A percentile compares a stretch with the other conserved stretches of the same genome.
phyloP scores from a whole-genome alignment of 2,329 filamentous ascomycete species.

The Myrmaecium sp. region DNA sequence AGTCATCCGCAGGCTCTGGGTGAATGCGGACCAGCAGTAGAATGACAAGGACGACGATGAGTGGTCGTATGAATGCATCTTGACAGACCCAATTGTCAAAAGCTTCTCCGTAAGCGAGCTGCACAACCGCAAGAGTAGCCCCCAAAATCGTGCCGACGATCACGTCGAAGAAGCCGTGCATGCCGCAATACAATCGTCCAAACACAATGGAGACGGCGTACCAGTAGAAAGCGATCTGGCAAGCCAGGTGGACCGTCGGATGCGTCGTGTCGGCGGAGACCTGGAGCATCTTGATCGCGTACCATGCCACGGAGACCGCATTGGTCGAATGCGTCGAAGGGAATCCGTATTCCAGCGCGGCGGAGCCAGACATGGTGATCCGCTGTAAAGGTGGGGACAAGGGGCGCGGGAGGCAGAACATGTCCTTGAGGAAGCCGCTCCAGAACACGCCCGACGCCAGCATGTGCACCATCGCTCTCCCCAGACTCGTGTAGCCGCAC shows the following conservation, averaged over 20 bases:
- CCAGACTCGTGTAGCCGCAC: conserved; percentile 75
- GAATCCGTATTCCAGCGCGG: conserved; percentile 90
- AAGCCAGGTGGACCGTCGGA: conserved; percentile 38
- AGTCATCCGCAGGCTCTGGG: conserved; percentile 90
- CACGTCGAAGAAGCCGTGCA: conserved; percentile 95
- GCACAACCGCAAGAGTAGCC: conserved; percentile 40
- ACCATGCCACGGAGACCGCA: conserved; percentile 83
- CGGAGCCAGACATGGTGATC: conserved; percentile 95
- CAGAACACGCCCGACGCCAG: conserved; percentile 48
- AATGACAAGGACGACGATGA: conserved; percentile 47
- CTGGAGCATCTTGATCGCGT: conserved; percentile 55
- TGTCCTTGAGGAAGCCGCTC: conserved; percentile 87
- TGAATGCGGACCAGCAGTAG: conserved; percentile 72
- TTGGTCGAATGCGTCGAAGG: conserved; percentile 96
- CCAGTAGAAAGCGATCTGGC: conserved; percentile 59
- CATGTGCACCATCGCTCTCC: conserved; percentile 54
- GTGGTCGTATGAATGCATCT: conserved; percentile 40
- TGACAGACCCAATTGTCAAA: conserved; percentile 53
- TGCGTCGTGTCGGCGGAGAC: conserved; percentile 46
- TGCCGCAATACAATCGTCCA: conserved; percentile 88
- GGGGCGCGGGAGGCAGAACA: conserved; percentile 80
- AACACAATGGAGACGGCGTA: conserved; percentile 83
- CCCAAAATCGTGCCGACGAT: conserved; percentile 65
- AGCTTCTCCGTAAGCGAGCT: conserved; percentile 36
- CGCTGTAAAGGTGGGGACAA: conserved; percentile 81